These are phyloP conservation scores for Fusarium falciforme DNA, from an alignment of 2,329 filamentous ascomycete species.

Conservation along the genomic window DNA sequence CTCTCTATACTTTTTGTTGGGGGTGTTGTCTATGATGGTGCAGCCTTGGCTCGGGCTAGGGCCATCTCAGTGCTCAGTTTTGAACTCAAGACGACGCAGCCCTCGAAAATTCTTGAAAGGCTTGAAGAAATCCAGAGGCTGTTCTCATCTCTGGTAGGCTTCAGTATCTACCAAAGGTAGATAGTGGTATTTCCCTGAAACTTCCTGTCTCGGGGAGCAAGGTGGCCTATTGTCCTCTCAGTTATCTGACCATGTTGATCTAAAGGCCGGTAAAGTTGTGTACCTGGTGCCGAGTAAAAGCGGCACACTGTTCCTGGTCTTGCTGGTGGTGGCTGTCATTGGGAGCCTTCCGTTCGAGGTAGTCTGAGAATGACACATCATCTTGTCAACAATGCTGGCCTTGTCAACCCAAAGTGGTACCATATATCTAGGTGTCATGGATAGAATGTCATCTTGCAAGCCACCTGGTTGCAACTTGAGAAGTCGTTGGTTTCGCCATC, in stretches of 20 bases:
- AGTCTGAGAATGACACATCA: not conserved
- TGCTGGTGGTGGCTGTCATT: not conserved
- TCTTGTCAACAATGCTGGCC: not conserved
- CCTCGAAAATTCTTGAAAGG: conserved; percentile 66
- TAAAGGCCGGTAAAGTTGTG: not conserved
- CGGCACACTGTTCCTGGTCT: not conserved
- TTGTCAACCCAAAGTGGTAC: not conserved
- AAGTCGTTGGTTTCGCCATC: not conserved
- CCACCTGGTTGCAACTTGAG: fast-evolving
- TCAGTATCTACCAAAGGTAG: conserved; percentile 46
- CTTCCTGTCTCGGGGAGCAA: conserved; percentile 44
- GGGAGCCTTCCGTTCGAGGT: not conserved
- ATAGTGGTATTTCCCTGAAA: conserved; percentile 41
- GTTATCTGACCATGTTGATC: conserved; percentile 46
- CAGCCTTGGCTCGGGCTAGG: conserved; percentile 60
- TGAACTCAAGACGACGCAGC: conserved; percentile 66
- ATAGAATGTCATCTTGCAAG: not conserved
- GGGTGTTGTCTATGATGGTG: conserved; percentile 63
- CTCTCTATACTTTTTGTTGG: conserved; percentile 54
- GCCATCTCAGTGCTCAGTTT: conserved; percentile 62
- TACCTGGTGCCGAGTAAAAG: not conserved
- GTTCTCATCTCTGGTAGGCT: conserved; percentile 46
- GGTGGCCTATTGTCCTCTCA: conserved; percentile 52
- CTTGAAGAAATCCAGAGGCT: conserved; percentile 54
- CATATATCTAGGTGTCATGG: no score